Evolutionary conservation across 352 stramenopile species (phyloP).

Genomic region (Thraustochytrium striatum): DNA sequence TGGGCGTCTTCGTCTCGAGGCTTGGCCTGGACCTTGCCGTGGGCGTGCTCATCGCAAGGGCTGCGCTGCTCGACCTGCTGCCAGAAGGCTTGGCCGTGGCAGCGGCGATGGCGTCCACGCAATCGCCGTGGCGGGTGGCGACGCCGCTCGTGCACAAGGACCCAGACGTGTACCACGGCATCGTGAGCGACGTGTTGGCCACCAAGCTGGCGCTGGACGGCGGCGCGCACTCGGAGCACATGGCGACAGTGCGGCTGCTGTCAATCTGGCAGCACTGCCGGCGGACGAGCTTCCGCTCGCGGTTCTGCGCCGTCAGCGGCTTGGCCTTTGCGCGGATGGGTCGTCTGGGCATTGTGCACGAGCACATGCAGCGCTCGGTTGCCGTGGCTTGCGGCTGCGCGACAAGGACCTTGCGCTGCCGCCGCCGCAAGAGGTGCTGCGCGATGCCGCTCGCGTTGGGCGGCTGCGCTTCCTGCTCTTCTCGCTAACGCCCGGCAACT

Average conservation of each 20-base stretch:
- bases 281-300: neutral
- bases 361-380: neutral
- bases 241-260: constrained; percentile 44
- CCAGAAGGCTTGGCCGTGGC: constrained; percentile 47
- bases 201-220: constrained; percentile 48
- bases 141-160: constrained; percentile 47
- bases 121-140: constrained; percentile 45
- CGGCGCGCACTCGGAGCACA: constrained; percentile 40
- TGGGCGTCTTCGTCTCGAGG: constrained; percentile 29
- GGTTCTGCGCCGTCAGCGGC: neutral
- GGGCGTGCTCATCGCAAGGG: constrained; percentile 12
- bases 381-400: neutral
- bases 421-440: neutral
- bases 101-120: constrained; percentile 17
- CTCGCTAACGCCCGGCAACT: neutral
- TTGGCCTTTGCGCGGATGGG: neutral
- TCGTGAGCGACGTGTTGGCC: constrained; percentile 17
- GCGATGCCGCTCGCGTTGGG: neutral
- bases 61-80: constrained; percentile 8
- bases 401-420: neutral
- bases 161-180: constrained; percentile 49
- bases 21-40: constrained; percentile 34
- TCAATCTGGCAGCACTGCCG: constrained; percentile 5
- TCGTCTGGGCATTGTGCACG: neutral
- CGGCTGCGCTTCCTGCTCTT: constrained; percentile 17